A percentile compares a stretch with the other conserved stretches of the same genome.
These are phyloP conservation scores for Myochromella boudieri DNA, from an alignment of 768 basidiomycete genomes.

Conservation along the genomic window DNA sequence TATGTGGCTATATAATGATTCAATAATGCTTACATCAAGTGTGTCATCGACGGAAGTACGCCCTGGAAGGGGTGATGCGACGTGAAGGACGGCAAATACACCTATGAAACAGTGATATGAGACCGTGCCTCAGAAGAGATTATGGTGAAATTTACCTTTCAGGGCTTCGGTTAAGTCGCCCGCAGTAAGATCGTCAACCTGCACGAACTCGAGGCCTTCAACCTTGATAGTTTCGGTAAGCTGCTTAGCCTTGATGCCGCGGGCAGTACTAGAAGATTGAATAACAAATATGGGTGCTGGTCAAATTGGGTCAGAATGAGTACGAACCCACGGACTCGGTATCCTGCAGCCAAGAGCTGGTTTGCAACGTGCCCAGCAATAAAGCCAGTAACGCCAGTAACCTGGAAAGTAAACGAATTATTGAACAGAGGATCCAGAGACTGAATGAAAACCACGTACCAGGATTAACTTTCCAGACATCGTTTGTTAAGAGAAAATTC, in stretches of 20 bases:
- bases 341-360: conserved; percentile 31
- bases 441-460: conserved; percentile 10
- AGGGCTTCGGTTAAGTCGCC: conserved; percentile 16
- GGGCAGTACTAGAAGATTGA: conserved; percentile 28
- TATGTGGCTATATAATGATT: not conserved
- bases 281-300: too few species aligned
- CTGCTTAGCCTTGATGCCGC: conserved; percentile 28
- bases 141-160: conserved; percentile 14
- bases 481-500: not conserved
- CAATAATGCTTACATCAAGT: conserved; percentile 17
- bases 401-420: conserved; percentile 20
- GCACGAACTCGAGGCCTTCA: conserved; percentile 28
- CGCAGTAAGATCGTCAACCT: conserved; percentile 19
- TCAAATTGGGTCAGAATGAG: too few species aligned
- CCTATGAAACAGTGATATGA: conserved; percentile 18
- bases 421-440: not conserved
- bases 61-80: conserved; percentile 29
- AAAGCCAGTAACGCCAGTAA: conserved; percentile 41
- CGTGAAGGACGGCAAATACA: conserved; percentile 40
- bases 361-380: conserved; percentile 38
- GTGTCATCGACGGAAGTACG: conserved; percentile 19
- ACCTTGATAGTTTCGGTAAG: conserved; percentile 22
- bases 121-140: too few species aligned
- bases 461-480: conserved; percentile 22
- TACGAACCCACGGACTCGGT: conserved; percentile 39